A percentile compares a stretch with the other conserved stretches of the same genome.
Conservation (phyloP, 495 filamentous ascomycete genomes). For the Xylaria intraflava region DNA sequence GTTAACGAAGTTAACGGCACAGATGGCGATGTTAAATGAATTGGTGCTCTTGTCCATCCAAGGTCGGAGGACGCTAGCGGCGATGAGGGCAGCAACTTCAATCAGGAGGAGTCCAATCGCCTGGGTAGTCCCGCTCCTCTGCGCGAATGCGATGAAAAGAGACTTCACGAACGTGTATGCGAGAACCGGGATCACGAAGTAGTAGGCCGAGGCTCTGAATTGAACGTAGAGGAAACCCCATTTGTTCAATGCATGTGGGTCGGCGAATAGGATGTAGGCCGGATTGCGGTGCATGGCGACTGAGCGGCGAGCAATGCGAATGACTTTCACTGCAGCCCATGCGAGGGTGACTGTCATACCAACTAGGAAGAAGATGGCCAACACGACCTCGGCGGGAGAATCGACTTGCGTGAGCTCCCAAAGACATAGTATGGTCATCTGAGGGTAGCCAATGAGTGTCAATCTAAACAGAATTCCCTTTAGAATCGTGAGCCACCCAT, state of each 20-base stretch:
- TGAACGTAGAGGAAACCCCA: conserved; percentile 99
- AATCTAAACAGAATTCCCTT: conserved; percentile 91
- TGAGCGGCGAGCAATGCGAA: conserved; percentile 79
- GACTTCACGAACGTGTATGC: conserved; percentile 76
- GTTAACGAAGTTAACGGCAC: conserved; percentile 84
- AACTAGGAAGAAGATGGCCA: conserved; percentile 85
- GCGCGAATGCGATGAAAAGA: conserved; percentile 84
- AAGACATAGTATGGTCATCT: conserved; percentile 83
- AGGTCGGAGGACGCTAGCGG: conserved; percentile 71
- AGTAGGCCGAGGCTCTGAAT: conserved; percentile 94
- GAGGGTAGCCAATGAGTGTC: conserved; percentile 87
- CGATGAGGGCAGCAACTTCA: conserved; percentile 75
- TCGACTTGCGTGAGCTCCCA: conserved; percentile 90
- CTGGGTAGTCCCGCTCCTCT: conserved; percentile 66
- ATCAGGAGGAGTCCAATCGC: conserved; percentile 81
- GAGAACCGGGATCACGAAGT: conserved; percentile 83
- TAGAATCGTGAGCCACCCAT: conserved; percentile 71
- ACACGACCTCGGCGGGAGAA: conserved; percentile 78
- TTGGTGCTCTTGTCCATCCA: conserved; percentile 99
- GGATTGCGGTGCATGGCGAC: conserved; percentile 92
- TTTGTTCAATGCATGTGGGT: conserved; percentile 87
- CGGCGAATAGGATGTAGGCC: conserved; percentile 94
- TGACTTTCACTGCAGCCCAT: conserved; percentile 87
- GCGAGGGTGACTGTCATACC: conserved; percentile 71
- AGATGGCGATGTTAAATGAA: conserved; percentile 91